Base-by-base conservation (phyloP, 805 yeast genomes). In the Starmerella khaoyaiensis region DNA sequence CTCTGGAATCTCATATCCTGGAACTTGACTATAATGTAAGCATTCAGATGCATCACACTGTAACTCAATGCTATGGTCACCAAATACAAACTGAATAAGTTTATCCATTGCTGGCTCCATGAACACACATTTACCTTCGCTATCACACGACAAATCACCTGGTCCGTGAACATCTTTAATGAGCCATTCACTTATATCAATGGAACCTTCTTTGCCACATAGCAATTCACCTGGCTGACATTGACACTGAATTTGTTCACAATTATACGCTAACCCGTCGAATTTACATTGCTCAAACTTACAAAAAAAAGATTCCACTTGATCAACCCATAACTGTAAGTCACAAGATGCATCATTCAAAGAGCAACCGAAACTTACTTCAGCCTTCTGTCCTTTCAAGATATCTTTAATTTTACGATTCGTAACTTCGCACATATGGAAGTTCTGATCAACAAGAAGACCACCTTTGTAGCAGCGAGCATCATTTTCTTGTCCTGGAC, bases 41-140 rank as follows among this genome's bases (percentile, higher is more conserved):
- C 98, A 90, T 56, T 90, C 98, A 33, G 94, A 87, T 2, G 94
- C 74, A 7, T 63, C 60, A 60, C 98, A 90, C 31, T 70, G 66
- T 38, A 90, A 63, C 2, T 86, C 77, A 52, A 90, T 90, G 48
- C 74, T 69, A 1, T 87, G 81, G 55, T 90, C 98, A n/a, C 98
- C 98, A 61, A 90, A 90, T 2, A 90, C 93, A 6, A 82, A 74
- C 41, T 74, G 67, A 40, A 90, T 90, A 52, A 90, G 67, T 47
- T 81, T 93, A 60, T 90, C 81, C 96, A 90, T 87, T 37, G 90
- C 76, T 31, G 98, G 97, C 55, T 90, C 98, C 2, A 87, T 76
- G 52, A 90, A 90, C 32, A 65, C 65, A 61, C 98, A 90, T 31
- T 65, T 59, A 28, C 66, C 71, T 12, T 68, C 56, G 5, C 60